Evolutionary conservation across 768 basidiomycete species (phyloP).

Genomic region (Lanmaoa rubissima): DNA sequence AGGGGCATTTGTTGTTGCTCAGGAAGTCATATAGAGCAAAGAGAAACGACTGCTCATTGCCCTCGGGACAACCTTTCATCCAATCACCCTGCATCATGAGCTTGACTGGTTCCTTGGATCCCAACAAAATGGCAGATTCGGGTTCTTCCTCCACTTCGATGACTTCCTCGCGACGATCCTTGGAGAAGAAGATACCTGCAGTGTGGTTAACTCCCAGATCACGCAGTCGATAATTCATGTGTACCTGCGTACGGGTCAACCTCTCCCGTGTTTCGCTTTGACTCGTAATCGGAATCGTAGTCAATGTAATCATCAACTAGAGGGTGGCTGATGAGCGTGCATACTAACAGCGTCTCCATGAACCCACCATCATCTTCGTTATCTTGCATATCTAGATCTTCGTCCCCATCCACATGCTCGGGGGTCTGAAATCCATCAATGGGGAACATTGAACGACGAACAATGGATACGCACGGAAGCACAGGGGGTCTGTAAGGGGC

Average conservation of each 20-base stretch:
- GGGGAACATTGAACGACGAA: neutral
- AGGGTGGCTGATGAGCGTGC: slow-evolving; percentile 12
- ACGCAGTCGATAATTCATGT: slow-evolving; percentile 6
- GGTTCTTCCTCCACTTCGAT: slow-evolving; percentile 87
- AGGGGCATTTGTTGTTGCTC: slow-evolving; percentile 57
- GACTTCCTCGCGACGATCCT: slow-evolving; percentile 87
- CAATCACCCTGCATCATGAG: slow-evolving; percentile 88
- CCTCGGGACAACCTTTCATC: slow-evolving; percentile 98
- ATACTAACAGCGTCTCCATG: neutral
- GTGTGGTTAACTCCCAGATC: slow-evolving; percentile 6
- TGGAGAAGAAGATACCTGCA: slow-evolving; percentile 90
- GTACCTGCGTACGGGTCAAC: slow-evolving; percentile 89
- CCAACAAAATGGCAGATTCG: slow-evolving; percentile 46
- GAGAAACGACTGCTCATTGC: slow-evolving; percentile 84
- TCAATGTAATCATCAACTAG: slow-evolving; percentile 62
- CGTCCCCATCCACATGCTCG: slow-evolving; percentile 52
- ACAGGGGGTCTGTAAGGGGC: slow-evolving; percentile 29
- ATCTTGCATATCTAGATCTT: slow-evolving; percentile 45
- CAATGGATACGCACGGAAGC: slow-evolving; percentile 18
- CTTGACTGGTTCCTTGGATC: slow-evolving; percentile 47
- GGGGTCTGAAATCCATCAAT: slow-evolving; percentile 47
- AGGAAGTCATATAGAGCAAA: slow-evolving; percentile 83
- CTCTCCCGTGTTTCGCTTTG: slow-evolving; percentile 45
- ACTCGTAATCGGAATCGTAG: slow-evolving; percentile 80
- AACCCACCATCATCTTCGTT: slow-evolving; percentile 52